Evolutionary conservation across 176 grass and related monocot genomes (phyloP), one percentile per base, ranked within the genome.

Genomic region (Triticum dicoccoides): DNA sequence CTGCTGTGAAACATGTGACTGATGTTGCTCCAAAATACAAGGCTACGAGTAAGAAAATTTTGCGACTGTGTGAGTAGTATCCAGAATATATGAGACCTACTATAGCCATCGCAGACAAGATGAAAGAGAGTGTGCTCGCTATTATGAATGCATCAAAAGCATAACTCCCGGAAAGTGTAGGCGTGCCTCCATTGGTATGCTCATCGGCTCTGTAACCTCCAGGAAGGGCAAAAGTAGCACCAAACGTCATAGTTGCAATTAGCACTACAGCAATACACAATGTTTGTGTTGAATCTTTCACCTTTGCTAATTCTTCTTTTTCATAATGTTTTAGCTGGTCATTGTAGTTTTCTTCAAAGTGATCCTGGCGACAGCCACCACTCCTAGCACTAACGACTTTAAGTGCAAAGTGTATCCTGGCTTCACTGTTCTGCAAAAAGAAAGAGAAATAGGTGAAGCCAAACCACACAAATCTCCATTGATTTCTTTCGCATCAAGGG

Each of bases 221-320:
- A 73, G 69, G 69, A 73, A 73, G 20, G 69, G 69, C 38, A n/a
- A 73, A 72, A 73, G 38, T 73, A 44, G 38, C 69, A 73, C 69
- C 37, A 44, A 73, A 73, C 41, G 69, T 73, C 37, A 73, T 39
- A 12, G 69, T 42, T 72, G 69, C 37, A 24, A 72, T 42, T 72
- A 42, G 69, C 13, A 41, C 69, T 72, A 38, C 69, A 72, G 20
- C 69, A 42, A 72, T 72, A 23, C 69, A 72, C 21, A 42, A 5
- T 6, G 37, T 72, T 42, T 72, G 37, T 24, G 21, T 23, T 42
- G 37, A 13, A 42, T 24, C 37, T 23, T 72, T 42, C 20, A 72
- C 1, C 35, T 72, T 23, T 20, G 39, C 34, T 39, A 72, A 72
- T 42, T 72, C 69, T 42, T 72, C 69, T 42, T 5, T 72, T 72